Evolutionary conservation across 305 asterid genomes (phyloP), one percentile per base, ranked within the genome.

Genomic region (Coffea humblotiana): DNA sequence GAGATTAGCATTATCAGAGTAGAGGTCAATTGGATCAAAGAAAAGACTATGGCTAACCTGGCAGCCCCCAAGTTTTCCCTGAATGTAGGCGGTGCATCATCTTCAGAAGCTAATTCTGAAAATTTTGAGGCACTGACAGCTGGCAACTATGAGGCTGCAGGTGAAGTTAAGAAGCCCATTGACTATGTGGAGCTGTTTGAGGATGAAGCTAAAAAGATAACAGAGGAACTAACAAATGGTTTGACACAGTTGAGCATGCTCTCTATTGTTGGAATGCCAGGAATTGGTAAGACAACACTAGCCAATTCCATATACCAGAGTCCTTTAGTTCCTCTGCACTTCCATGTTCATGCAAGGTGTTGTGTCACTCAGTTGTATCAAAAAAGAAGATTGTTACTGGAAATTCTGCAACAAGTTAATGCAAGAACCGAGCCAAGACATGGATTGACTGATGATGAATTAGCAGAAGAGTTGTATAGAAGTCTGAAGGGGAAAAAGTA

Each of bases 311-410:
- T n/a, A 63, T n/a, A n/a, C 15, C 21, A 29, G 15, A 65, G 29
- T 65, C 43, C 45, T 66, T 6, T 27, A 3, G 71, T 66, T 66
- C 71, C 3, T 45, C 29, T 65, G 19, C 8, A 29, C 73, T 37
- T 69, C 15, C 52, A 69, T 69, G 52, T 69, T 65, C 71, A 14
- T 66, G 71, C 71, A 27, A 65, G 74, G 29, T 69, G 74, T 69
- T 69, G 52, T 6, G 29, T 69, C 29, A 69, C 74, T 69, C 74
- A 19, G 27, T 16, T 18, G 11, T 70, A 70, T 70, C 18, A 40
- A 8, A 70, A 18, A 6, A 70, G 54, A 45, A 70, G 74, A 40
- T 43, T 66, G 47, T 27, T 64, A 19, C 40, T 64, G 19, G 72
- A 68, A 68, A 35, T 68, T 37, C 49, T 68, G 8, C n/a, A 43